These are phyloP conservation scores for Tephrocybe sp. DNA, from an alignment of 768 basidiomycete species.

Conservation along the genomic window DNA sequence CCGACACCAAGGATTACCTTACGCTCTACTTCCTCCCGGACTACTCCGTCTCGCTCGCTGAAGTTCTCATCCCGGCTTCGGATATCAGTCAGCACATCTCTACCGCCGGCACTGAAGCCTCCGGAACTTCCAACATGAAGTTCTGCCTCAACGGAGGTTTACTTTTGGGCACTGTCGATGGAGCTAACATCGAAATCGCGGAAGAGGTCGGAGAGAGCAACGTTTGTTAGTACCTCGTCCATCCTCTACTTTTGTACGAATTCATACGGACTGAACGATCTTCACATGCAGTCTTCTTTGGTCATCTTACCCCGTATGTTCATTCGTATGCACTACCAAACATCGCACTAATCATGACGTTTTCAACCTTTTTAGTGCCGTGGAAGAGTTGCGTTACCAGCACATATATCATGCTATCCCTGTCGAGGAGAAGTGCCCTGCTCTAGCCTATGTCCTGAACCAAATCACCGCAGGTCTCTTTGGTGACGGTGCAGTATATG, in stretches of 20 bases:
- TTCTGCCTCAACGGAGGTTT: slow-evolving; percentile 91
- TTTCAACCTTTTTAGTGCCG: slow-evolving; percentile 40
- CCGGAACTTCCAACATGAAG: slow-evolving; percentile 83
- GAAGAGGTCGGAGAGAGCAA: slow-evolving; percentile 92
- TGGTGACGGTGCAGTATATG: slow-evolving; percentile 78
- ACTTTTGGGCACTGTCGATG: slow-evolving; percentile 87
- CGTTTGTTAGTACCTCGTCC: slow-evolving; percentile 62
- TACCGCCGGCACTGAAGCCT: slow-evolving; percentile 93
- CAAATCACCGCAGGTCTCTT: slow-evolving; percentile 76
- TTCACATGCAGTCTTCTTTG: slow-evolving; percentile 72
- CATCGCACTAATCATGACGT: not conserved
- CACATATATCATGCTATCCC: slow-evolving; percentile 82
- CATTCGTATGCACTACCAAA: not conserved
- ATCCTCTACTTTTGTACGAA: not conserved
- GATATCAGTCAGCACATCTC: slow-evolving; percentile 97
- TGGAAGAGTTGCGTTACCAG: slow-evolving; percentile 83
- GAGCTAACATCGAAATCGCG: slow-evolving; percentile 95
- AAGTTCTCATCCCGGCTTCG: slow-evolving; percentile 85
- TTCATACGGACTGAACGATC: not conserved
- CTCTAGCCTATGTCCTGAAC: slow-evolving; percentile 75
- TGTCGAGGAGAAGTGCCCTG: slow-evolving; percentile 80
- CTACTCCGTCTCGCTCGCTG: slow-evolving; percentile 84
- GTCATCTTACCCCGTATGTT: slow-evolving; percentile 71
- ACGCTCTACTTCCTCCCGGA: slow-evolving; percentile 95
- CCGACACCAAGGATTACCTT: slow-evolving; percentile 84